Evolutionary conservation across 768 basidiomycete species (phyloP).

Genomic region (Auricularia heimuer): DNA sequence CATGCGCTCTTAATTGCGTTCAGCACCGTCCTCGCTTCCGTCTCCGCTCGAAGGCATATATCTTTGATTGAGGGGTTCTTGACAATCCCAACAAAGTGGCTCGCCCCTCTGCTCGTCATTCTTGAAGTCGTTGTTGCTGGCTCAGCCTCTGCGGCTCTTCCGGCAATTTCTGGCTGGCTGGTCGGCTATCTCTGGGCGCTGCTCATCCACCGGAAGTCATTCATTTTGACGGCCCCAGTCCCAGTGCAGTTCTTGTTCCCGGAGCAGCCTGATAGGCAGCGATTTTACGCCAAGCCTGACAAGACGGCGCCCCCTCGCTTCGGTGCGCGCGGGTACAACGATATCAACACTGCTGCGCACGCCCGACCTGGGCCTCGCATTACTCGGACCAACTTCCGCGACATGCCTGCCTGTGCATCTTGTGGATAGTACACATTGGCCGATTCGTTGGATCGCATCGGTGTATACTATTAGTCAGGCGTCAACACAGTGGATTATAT

Average conservation of each 20-base stretch:
- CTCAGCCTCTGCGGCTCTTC: background rate
- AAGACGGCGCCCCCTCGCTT: no score
- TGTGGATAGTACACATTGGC: no score
- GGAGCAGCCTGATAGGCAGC: background rate
- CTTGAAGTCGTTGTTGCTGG: background rate
- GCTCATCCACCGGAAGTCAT: background rate
- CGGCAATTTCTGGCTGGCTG: background rate
- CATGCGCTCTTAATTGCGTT: background rate
- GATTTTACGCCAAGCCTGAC: no score
- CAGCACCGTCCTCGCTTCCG: background rate
- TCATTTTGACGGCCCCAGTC: background rate
- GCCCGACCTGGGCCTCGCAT: no score
- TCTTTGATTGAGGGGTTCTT: background rate
- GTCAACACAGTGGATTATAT: no score
- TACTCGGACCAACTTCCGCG: no score
- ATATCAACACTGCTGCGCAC: no score
- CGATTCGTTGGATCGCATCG: no score
- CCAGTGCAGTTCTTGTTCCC: background rate
- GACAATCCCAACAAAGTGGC: background rate
- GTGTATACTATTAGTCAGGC: no score
- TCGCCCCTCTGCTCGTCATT: background rate
- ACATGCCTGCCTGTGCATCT: no score
- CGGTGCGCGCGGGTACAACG: no score
- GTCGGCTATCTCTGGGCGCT: background rate
- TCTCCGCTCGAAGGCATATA: background rate